Conservation (phyloP, 352 stramenopile species). For the Globisporangium mamillatum region DNA sequence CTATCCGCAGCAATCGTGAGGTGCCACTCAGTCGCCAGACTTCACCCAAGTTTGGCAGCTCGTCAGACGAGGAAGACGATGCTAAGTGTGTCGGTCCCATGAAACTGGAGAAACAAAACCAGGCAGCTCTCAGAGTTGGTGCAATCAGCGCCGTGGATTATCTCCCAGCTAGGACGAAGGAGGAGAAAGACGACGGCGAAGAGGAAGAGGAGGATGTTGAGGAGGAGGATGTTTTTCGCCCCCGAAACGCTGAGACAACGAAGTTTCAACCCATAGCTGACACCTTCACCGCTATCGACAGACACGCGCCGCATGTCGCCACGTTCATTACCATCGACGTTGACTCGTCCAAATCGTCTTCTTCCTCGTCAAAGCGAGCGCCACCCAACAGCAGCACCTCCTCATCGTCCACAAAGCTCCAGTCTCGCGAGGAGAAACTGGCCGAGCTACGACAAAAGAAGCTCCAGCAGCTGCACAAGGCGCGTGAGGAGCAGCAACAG, state of each 20-base stretch:
- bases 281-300: background rate
- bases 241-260: background rate
- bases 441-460: constrained; percentile 59
- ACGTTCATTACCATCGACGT: constrained; percentile 22
- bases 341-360: background rate
- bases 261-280: background rate
- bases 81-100: background rate
- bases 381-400: background rate
- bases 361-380: background rate
- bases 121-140: background rate
- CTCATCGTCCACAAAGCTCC: background rate
- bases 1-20: constrained; percentile 25
- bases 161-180: background rate
- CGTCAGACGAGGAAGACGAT: constrained; percentile 2
- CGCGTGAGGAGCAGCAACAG: constrained; percentile 30
- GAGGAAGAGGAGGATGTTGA: background rate
- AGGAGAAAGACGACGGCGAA: background rate
- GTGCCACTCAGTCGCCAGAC: background rate
- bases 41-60: background rate
- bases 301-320: constrained; percentile 13
- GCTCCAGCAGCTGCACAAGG: constrained; percentile 56
- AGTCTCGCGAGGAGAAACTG: constrained; percentile 21
- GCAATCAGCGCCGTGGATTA: too few species aligned
- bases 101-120: background rate
- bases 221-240: background rate